phyloP scores from a whole-genome alignment of 768 basidiomycete species.

The Lanmaoa rubissima region DNA sequence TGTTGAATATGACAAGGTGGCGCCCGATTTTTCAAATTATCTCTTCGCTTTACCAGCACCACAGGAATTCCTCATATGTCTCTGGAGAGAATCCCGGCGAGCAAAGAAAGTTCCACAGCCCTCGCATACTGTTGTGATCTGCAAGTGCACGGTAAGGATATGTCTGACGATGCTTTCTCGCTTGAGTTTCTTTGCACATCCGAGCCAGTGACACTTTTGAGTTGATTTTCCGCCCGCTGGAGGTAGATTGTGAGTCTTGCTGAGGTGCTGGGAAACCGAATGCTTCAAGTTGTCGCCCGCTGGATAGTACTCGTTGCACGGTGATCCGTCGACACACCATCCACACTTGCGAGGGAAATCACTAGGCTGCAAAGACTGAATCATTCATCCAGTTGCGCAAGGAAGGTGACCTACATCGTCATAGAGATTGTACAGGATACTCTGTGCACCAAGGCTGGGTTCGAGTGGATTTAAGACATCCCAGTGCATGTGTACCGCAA shows the following conservation, averaged over 20 bases:
- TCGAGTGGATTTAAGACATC: neutral
- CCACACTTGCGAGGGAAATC: neutral
- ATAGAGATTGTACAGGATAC: neutral
- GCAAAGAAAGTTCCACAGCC: constrained; percentile 26
- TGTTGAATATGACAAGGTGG: neutral
- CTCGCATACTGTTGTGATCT: constrained; percentile 6
- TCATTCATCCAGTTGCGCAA: neutral
- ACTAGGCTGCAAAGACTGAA: neutral
- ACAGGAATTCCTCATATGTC: constrained; percentile 23
- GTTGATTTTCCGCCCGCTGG: constrained; percentile 4
- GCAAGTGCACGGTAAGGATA: constrained; percentile 23
- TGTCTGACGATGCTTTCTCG: constrained; percentile 27
- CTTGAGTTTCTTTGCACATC: constrained; percentile 24
- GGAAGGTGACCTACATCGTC: constrained; percentile 1
- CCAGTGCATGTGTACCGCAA: neutral
- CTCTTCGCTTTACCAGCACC: neutral
- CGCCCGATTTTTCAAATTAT: neutral
- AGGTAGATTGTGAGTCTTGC: neutral
- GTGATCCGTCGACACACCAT: constrained; percentile 9
- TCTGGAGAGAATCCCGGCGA: constrained; percentile 26
- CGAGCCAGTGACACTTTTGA: constrained; percentile 14
- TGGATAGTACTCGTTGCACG: neutral
- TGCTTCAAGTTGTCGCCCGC: constrained; percentile 10
- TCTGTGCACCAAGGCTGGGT: neutral
- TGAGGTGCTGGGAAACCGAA: constrained; percentile 12